Base-by-base conservation (phyloP, 441 rosid genomes). In the Codiaeum variegatum region DNA sequence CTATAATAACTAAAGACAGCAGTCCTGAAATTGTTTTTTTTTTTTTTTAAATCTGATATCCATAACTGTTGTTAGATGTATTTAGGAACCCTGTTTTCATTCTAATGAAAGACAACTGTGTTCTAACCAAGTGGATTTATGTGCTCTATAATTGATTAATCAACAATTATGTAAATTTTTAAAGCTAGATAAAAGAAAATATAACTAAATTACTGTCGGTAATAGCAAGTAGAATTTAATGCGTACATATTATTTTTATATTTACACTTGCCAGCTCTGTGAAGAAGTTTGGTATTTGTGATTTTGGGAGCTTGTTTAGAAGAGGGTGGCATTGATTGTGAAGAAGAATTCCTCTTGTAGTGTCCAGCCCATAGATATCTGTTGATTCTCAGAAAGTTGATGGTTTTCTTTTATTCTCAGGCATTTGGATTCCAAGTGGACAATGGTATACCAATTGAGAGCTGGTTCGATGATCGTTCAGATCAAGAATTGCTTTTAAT, bases 341-440 rank as follows among this genome's bases (percentile, higher is more conserved):
- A n/a, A n/a, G n/a, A n/a, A n/a, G n/a, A n/a, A n/a, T n/a, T n/a
- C n/a, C n/a, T n/a, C n/a, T n/a, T n/a, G n/a, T n/a, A n/a, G n/a
- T n/a, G n/a, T n/a, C n/a, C n/a, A n/a, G n/a, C n/a, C n/a, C n/a
- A n/a, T n/a, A n/a, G n/a, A n/a, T n/a, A n/a, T n/a, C n/a, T n/a
- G n/a, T n/a, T n/a, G n/a, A n/a, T 54, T 62, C 34, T 55, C 46
- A 69, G 10, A 24, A 62, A 63, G 12, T 58, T 55, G 18, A 28
- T 64, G 73, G 59, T 65, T 58, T 65, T 38, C 26, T 16, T 75
- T 75, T 62, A 31, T 66, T 67, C 32, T 67, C 77, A 93, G 99
- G 98, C 97, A 73, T 93, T 93, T 80, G 98, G 98, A 38, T 94
- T 92, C 82, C 97, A 94, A 85, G 94, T 94, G 79, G 98, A 94